phyloP scores from a whole-genome alignment of 352 stramenopile genomes.

The Phytophthora idaei region DNA sequence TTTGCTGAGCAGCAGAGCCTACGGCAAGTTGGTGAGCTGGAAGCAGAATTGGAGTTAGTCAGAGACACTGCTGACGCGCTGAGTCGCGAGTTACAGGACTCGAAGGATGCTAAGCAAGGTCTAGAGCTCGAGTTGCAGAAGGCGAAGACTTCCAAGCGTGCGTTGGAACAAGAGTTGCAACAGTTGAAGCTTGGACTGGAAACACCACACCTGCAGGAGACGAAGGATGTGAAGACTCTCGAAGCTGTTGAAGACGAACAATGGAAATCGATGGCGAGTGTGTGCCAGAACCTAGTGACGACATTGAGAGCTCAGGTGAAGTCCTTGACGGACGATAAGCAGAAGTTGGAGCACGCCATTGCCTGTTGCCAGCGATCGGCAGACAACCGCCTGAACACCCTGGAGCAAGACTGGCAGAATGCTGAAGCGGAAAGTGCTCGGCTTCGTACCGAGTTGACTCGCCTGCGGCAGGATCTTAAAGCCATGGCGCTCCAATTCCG shows the following conservation, averaged over 20 bases:
- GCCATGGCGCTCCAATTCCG: slow-evolving; percentile 10
- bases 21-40: slow-evolving; percentile 13
- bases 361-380: slow-evolving; percentile 24
- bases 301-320: slow-evolving; percentile 24
- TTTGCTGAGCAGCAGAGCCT: slow-evolving; percentile 14
- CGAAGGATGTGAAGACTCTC: neutral
- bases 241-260: slow-evolving; percentile 2
- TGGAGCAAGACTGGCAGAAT: slow-evolving; percentile 18
- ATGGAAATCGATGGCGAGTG: slow-evolving; percentile 10
- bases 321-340: slow-evolving; percentile 12
- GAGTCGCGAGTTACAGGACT: slow-evolving; percentile 12
- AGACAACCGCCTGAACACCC: slow-evolving; percentile 16
- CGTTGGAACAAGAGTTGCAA: slow-evolving; percentile 1
- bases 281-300: slow-evolving; percentile 14
- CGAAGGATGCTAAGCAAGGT: neutral
- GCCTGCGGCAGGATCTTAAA: slow-evolving; percentile 10
- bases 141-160: neutral
- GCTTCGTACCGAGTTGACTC: slow-evolving; percentile 20
- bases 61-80: slow-evolving; percentile 17
- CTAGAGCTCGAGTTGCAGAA: slow-evolving; percentile 3
- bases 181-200: slow-evolving; percentile 3
- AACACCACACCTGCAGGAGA: neutral
- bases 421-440: slow-evolving; percentile 23
- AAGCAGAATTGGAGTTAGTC: slow-evolving; percentile 17
- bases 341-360: slow-evolving; percentile 25